These are phyloP conservation scores for Aspergillus hortae DNA, from an alignment of 2,329 filamentous ascomycete species.

Conservation along the genomic window DNA sequence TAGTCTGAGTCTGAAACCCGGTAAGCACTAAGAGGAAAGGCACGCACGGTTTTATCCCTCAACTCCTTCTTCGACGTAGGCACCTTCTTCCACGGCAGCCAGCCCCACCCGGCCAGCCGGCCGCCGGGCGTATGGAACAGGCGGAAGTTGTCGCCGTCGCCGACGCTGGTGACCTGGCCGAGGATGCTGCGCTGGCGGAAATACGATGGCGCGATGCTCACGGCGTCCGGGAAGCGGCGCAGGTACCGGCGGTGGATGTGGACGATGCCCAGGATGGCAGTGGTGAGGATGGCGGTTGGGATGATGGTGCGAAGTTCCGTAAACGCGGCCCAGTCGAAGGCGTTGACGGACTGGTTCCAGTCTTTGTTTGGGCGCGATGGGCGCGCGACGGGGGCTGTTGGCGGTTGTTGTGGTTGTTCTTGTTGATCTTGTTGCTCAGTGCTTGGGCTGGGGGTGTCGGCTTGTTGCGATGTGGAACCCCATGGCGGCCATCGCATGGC, in stretches of 20 bases:
- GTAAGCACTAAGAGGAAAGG: too few species aligned
- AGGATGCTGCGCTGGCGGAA: slow-evolving; percentile 75
- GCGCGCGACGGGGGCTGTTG: not conserved
- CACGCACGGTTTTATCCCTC: slow-evolving; percentile 70
- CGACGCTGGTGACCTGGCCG: slow-evolving; percentile 86
- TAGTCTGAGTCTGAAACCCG: not conserved
- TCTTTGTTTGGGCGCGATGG: slow-evolving; percentile 17
- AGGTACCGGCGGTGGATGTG: slow-evolving; percentile 56
- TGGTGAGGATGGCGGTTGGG: slow-evolving; percentile 36
- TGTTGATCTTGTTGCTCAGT: slow-evolving; percentile 14
- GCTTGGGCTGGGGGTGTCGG: slow-evolving; percentile 16
- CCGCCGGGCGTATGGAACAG: slow-evolving; percentile 95
- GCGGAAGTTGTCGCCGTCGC: slow-evolving; percentile 94
- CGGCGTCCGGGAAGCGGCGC: slow-evolving; percentile 75
- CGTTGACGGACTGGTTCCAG: slow-evolving; percentile 45
- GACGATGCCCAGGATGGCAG: slow-evolving; percentile 33
- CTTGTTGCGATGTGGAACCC: slow-evolving; percentile 34
- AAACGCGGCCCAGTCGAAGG: slow-evolving; percentile 36
- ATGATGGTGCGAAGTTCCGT: slow-evolving; percentile 34
- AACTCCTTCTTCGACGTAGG: slow-evolving; percentile 66
- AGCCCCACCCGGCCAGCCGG: slow-evolving; percentile 83
- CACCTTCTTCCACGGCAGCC: slow-evolving; percentile 68
- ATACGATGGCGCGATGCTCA: slow-evolving; percentile 69
- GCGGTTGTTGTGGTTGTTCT: slow-evolving; percentile 7
- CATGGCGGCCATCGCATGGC: slow-evolving; percentile 51